Base-by-base conservation (phyloP, 139 green algal genomes). In the Micractinium conductrix region DNA sequence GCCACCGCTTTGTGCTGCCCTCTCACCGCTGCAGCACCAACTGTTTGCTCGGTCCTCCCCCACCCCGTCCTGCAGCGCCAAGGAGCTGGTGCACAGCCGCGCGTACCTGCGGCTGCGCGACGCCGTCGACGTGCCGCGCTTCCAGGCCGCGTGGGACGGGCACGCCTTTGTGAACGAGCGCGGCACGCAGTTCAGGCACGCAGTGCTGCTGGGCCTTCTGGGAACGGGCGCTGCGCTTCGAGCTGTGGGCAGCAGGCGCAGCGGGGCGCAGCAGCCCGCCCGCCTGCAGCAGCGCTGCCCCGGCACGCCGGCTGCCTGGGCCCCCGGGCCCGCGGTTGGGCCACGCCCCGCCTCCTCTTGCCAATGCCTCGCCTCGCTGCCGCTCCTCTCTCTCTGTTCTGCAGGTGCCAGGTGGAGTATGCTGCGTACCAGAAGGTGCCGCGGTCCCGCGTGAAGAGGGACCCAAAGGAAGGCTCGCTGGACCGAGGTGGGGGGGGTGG, bases 361-460 rank as follows among this genome's bases (percentile, higher is more conserved):
- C 30, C 63, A 42, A 16, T n/a, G 4, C 63, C 16, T 6, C 12
- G 30, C 43, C 28, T 58, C n/a, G 16, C 43, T 21, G 28, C 40
- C 16, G 38, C 43, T n/a, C 45, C 48, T 37, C 33, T 30, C 17
- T 4, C 38, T 43, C 21, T 22, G 4, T n/a, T 21, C 14, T 63
- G 69, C 75, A 67, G 80, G 37, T 93, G 88, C 72, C 62, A 48
- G 6, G 92, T 97, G 28, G 93, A 97, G 83, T 97, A 95, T 81
- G 93, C 94, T 0, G 92, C 93, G 0, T 94, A 90, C 67, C 93
- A 95, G 45, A 91, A 90, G 62, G 88, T 95, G 14, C 93, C 93
- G 0, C 43, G 50, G 0, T 50, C 85, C 6, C 43, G 82, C 2
- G 60, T 62, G 7, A 94, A 94, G 81, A 87, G 89, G 5, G 89